A percentile compares a stretch with the other conserved stretches of the same genome.
These are phyloP conservation scores for Xylaria digitata DNA, from an alignment of 2,329 filamentous ascomycete species.

Conservation along the genomic window DNA sequence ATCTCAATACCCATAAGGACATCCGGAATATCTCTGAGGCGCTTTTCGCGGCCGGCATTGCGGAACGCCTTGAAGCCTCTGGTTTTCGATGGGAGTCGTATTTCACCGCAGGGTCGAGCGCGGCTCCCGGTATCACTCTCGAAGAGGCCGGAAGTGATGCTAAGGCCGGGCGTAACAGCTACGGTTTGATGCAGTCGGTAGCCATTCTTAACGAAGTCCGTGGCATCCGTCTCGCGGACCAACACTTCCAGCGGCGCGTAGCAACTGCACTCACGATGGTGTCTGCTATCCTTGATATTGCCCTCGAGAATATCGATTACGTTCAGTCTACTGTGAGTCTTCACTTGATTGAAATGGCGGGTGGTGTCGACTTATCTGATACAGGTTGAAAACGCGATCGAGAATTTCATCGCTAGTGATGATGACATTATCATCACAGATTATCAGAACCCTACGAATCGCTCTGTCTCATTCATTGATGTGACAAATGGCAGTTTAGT, in stretches of 20 bases:
- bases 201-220: conserved; percentile 45
- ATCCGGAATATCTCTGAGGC: conserved; percentile 46
- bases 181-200: conserved; percentile 44
- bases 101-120: conserved; percentile 42
- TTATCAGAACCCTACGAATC: conserved; percentile 37
- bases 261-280: conserved; percentile 46
- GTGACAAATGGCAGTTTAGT: conserved; percentile 40
- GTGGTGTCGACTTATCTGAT: conserved; percentile 10
- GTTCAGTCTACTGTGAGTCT: conserved; percentile 41
- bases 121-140: conserved; percentile 38
- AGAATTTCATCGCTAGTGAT: conserved; percentile 40
- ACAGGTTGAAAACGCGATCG: conserved; percentile 40
- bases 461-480: conserved; percentile 44
- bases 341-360: neutral
- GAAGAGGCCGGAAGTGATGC: conserved; percentile 45
- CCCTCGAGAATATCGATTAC: conserved; percentile 40
- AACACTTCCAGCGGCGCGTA: conserved; percentile 47
- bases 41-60: conserved; percentile 47
- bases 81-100: conserved; percentile 52
- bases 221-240: conserved; percentile 45
- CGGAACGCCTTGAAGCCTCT: conserved; percentile 42
- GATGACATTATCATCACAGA: conserved; percentile 47
- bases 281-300: conserved; percentile 44
- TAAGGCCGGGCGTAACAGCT: conserved; percentile 43
- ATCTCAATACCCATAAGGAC: conserved; percentile 48